Conservation (phyloP, 768 basidiomycete genomes). For the Lactarius quietus region DNA sequence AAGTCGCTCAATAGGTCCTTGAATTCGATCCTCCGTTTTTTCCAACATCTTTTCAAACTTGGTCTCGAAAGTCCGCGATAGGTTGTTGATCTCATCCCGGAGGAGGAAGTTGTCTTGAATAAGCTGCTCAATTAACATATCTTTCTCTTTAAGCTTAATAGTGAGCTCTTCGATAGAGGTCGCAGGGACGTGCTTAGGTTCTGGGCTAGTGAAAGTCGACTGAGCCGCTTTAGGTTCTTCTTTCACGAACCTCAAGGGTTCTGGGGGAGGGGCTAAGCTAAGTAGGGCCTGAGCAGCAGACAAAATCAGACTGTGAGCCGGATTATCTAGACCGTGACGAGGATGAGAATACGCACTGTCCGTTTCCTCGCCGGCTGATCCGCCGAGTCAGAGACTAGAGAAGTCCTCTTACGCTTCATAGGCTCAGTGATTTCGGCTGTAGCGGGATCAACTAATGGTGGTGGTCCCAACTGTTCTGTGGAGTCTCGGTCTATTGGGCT, state of each 20-base stretch:
- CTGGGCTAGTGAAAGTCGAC: background rate
- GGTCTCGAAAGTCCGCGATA: slow-evolving; percentile 7
- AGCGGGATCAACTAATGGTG: background rate
- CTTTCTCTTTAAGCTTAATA: background rate
- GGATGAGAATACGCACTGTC: slow-evolving; percentile 5
- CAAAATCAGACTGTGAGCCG: background rate
- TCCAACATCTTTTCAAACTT: slow-evolving; percentile 14
- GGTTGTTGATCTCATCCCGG: slow-evolving; percentile 1
- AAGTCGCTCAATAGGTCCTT: too few relatives aligned
- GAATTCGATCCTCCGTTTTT: slow-evolving; percentile 5
- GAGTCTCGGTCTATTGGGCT: background rate
- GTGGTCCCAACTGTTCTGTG: background rate
- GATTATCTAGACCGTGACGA: background rate
- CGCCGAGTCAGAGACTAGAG: slow-evolving; percentile 9
- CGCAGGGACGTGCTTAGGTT: background rate
- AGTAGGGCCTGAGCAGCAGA: background rate
- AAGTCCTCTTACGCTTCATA: slow-evolving; percentile 13
- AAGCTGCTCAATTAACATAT: slow-evolving; percentile 6
- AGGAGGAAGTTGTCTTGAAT: background rate
- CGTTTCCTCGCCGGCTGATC: slow-evolving; percentile 15
- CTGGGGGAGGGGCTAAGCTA: background rate
- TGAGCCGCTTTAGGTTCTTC: background rate
- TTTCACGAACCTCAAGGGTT: background rate
- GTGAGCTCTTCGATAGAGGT: slow-evolving; percentile 1
- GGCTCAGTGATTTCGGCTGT: background rate